phyloP scores from a whole-genome alignment of 257 asterid genomes.

The Solanum arcanum region DNA sequence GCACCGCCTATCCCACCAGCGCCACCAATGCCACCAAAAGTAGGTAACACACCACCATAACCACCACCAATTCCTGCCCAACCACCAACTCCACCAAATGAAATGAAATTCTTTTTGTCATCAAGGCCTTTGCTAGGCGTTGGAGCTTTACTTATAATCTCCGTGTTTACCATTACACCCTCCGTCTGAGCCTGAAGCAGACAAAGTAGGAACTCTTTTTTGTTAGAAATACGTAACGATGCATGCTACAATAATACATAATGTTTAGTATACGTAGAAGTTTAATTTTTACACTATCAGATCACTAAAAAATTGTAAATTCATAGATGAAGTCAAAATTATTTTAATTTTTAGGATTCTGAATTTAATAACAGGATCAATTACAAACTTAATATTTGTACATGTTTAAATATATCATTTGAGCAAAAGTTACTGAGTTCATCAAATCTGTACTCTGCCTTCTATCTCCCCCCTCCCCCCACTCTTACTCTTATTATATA shows the following conservation, averaged over 20 bases:
- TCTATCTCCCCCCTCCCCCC: no score
- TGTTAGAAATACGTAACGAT: not conserved
- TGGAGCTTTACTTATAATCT: slow-evolving; percentile 7
- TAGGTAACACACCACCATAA: slow-evolving; percentile 16
- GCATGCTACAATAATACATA: not conserved
- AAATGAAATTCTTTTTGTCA: slow-evolving; percentile 55
- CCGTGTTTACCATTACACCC: slow-evolving; percentile 7
- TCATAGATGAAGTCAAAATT: not conserved
- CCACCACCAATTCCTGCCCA: slow-evolving; percentile 32
- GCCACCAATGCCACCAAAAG: slow-evolving; percentile 17
- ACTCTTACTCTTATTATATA: no score
- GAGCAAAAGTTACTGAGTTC: no score
- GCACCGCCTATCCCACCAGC: slow-evolving; percentile 31
- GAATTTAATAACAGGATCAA: no score
- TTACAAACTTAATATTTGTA: accelerated
- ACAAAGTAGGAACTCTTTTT: not conserved
- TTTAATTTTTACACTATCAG: not conserved
- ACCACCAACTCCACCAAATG: slow-evolving; percentile 50
- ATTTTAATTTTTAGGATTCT: accelerated
- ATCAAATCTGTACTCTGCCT: accelerated
- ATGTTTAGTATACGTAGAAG: not conserved
- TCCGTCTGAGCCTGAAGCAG: not conserved
- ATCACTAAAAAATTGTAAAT: not conserved
- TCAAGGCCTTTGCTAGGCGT: slow-evolving; percentile 15
- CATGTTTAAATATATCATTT: no score